Evolutionary conservation across 2,329 filamentous ascomycete species (phyloP).

Genomic region (Trichoderma polysporum): DNA sequence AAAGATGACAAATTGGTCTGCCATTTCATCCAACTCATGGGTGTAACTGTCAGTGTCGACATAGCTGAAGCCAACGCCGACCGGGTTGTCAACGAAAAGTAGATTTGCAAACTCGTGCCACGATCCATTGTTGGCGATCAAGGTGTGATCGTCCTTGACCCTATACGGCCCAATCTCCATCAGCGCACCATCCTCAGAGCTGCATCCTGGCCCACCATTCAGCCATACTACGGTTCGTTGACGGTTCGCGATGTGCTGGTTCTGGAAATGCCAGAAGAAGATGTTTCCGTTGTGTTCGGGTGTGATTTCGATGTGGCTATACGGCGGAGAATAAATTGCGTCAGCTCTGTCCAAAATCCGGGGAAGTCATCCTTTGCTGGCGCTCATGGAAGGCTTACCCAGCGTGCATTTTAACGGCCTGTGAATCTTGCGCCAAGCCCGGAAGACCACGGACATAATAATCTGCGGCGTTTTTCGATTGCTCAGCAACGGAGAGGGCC

Average conservation of each 20-base stretch:
- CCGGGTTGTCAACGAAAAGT: constrained; percentile 94
- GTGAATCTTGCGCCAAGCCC: constrained; percentile 70
- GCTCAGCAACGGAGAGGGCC: constrained; percentile 33
- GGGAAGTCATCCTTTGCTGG: not conserved
- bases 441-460: constrained; percentile 88
- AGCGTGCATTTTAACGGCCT: constrained; percentile 94
- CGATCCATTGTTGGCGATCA: constrained; percentile 85
- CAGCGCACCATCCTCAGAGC: constrained; percentile 92
- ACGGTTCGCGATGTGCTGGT: constrained; percentile 88
- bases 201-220: constrained; percentile 95
- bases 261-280: constrained; percentile 98
- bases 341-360: constrained; percentile 25
- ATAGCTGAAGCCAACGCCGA: constrained; percentile 95
- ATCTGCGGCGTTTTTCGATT: constrained; percentile 56
- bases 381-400: constrained; percentile 60
- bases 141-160: constrained; percentile 68
- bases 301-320: constrained; percentile 86
- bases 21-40: constrained; percentile 84
- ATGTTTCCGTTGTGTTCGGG: constrained; percentile 85
- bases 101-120: constrained; percentile 99
- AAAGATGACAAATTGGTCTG: constrained; percentile 81
- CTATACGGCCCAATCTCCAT: constrained; percentile 97
- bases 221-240: constrained; percentile 94
- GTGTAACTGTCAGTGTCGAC: constrained; percentile 86
- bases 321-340: constrained; percentile 21